These are phyloP conservation scores for Alternaria sp. DNA, from an alignment of 2,329 filamentous ascomycete genomes.

Conservation along the genomic window DNA sequence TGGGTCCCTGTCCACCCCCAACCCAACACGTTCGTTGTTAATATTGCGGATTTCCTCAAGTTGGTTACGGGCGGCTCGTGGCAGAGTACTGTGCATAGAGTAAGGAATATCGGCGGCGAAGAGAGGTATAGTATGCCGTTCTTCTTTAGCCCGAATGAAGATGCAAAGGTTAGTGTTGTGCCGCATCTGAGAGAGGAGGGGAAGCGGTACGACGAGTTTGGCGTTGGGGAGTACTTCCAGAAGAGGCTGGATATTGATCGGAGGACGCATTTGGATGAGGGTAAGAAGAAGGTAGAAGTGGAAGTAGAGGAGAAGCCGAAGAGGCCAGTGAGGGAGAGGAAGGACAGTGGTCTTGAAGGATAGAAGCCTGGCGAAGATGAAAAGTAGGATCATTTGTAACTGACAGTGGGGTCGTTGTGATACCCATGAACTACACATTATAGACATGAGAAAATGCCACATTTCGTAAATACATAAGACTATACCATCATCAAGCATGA, in stretches of 20 bases:
- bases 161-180: slow-evolving; percentile 41
- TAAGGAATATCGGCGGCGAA: slow-evolving; percentile 48
- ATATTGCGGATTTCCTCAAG: slow-evolving; percentile 51
- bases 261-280: slow-evolving; percentile 36
- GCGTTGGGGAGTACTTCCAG: slow-evolving; percentile 43
- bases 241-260: slow-evolving; percentile 40
- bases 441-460: neutral
- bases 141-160: slow-evolving; percentile 48
- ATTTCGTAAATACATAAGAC: neutral
- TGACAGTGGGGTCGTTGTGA: neutral
- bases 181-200: slow-evolving; percentile 35
- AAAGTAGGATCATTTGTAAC: neutral
- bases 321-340: neutral
- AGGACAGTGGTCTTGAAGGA: neutral
- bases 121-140: slow-evolving; percentile 52
- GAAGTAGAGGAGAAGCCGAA: neutral
- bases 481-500: slow-evolving; percentile 14
- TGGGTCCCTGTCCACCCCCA: slow-evolving; percentile 50
- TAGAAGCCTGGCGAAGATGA: neutral
- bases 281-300: slow-evolving; percentile 1
- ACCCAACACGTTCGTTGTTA: slow-evolving; percentile 49
- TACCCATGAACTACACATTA: neutral
- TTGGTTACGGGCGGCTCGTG: slow-evolving; percentile 51
- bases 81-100: slow-evolving; percentile 50
- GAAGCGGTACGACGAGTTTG: slow-evolving; percentile 35